Conservation (phyloP, 495 filamentous ascomycete genomes). For the Trichoderma erinaceum region DNA sequence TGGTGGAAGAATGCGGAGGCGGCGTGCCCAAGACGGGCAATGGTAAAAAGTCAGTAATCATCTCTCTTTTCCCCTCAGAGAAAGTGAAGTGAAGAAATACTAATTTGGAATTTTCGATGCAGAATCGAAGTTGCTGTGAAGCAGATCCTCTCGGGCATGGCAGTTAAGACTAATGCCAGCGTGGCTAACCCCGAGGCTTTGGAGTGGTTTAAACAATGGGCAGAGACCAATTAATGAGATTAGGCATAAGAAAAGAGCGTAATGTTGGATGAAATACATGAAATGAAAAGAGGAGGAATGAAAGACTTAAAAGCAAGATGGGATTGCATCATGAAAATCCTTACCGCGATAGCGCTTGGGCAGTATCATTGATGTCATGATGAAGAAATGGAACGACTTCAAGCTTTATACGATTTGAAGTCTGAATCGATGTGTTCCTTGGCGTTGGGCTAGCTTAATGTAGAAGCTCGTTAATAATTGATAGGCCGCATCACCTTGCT, state of each 20-base stretch:
- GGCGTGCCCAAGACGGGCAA: slow-evolving; percentile 87
- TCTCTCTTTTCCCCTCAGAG: not conserved
- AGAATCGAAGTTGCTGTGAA: slow-evolving; percentile 87
- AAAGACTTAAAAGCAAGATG: too few species aligned
- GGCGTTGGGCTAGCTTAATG: too few species aligned
- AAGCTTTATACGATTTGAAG: too few species aligned
- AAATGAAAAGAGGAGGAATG: too few species aligned
- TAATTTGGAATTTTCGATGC: not conserved
- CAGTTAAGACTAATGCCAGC: slow-evolving; percentile 77
- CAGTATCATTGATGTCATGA: too few species aligned
- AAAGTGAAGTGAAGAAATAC: not conserved
- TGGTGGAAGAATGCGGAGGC: slow-evolving; percentile 64
- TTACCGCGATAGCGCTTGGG: too few species aligned
- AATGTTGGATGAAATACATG: too few species aligned
- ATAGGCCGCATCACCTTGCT: too few species aligned
- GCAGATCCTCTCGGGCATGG: slow-evolving; percentile 82
- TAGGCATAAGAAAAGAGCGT: not conserved
- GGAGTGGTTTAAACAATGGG: slow-evolving; percentile 79
- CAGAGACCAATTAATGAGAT: slow-evolving; percentile 22
- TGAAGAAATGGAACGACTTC: too few species aligned
- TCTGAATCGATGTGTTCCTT: too few species aligned
- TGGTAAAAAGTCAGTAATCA: slow-evolving; percentile 69
- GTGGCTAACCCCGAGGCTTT: slow-evolving; percentile 80
- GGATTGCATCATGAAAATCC: too few species aligned
- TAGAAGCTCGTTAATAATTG: too few species aligned